Evolutionary conservation across 2,329 filamentous ascomycete species (phyloP), one percentile per base, ranked within the genome.

Genomic region (Thyridium curvatum): DNA sequence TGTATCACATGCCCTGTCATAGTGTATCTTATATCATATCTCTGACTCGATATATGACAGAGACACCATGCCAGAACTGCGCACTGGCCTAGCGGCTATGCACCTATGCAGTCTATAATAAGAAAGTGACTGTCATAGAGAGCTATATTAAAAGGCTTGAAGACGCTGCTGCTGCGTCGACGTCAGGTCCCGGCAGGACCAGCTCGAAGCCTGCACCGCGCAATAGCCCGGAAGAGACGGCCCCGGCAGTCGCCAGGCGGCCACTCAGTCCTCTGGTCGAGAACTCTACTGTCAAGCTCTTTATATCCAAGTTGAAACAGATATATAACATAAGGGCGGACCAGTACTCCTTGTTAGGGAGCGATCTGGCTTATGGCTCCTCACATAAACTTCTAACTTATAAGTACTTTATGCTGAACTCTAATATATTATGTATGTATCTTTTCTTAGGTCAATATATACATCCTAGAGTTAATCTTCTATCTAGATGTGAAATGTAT

Each of bases 341-440:
- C 21, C 21, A 26, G 10, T 26, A 26, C 21, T 26, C 21, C 6
- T 26, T 10, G 10, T 10, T 10, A 26, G 21, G 21, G 10, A 26
- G 21, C 21, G 21, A 26, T 10, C 21, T 10, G 10, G 21, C 21
- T 26, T 10, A 26, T 26, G 35, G 34, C 13, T 31, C 18, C 6
- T 14, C 29, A 1, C 8, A 30, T 1, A 26, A 41, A 33, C 35
- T 21, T 17, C 35, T 26, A 4, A 31, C 28, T 8, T 41, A 41
- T 13, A 35, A 41, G 12, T 41, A 41, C 14, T 41, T 41, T 35
- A 28, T 35, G 14, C 35, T 41, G 17, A 35, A 41, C 28, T 37
- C 34, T 10, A 35, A 41, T 16, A 35, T 35, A 10, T 30, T 35
- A 3, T 35, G 40, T 41, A 32, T 3, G 35, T 32, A 12, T 37